Evolutionary conservation across 2,329 filamentous ascomycete genomes (phyloP).

Genomic region (Colletotrichum musicola): DNA sequence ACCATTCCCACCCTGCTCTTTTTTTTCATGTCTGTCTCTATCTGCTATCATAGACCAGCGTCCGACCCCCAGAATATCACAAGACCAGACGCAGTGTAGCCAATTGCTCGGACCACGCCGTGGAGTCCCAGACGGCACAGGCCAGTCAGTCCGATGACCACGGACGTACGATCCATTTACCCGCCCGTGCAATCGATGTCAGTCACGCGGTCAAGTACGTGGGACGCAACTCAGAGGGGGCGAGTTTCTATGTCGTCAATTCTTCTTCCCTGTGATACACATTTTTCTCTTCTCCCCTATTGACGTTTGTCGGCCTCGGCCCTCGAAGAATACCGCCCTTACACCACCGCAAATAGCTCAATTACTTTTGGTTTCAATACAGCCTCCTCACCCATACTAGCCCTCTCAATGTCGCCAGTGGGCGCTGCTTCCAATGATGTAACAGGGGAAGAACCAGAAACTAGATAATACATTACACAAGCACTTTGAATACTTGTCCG

Average conservation of each 20-base stretch:
- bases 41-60: no score
- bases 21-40: no score
- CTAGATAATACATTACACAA: conserved; percentile 36
- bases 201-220: no score
- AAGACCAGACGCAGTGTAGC: no score
- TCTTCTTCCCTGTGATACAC: conserved; percentile 22
- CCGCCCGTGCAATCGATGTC: no score
- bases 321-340: background rate
- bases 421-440: background rate
- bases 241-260: conserved; percentile 26
- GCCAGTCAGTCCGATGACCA: no score
- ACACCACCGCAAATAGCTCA: background rate
- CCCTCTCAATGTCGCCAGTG: background rate
- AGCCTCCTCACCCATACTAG: background rate
- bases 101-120: no score
- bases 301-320: background rate
- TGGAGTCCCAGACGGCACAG: no score
- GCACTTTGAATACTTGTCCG: conserved; percentile 22
- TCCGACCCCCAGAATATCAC: no score
- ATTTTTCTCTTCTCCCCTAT: background rate
- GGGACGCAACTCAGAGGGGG: no score
- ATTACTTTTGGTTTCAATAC: conserved; percentile 24
- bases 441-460: conserved; percentile 2
- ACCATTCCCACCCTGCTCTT: no score
- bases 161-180: no score